Percentiles rank a stretch among this genome's conserved stretches.
Conservation (phyloP, 129 eudicot genomes). For the Erigeron canadensis region DNA sequence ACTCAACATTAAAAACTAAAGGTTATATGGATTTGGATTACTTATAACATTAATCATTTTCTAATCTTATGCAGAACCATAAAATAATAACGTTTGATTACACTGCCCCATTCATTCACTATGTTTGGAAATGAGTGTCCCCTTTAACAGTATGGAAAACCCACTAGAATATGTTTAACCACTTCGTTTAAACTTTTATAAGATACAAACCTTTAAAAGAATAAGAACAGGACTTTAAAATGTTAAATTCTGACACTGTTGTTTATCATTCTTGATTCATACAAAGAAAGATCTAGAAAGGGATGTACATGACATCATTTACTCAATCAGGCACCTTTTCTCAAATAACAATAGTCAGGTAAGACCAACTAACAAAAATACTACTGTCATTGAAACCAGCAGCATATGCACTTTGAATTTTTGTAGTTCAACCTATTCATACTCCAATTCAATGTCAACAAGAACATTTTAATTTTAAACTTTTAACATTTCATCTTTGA, state of each 20-base stretch:
- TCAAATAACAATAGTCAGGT: neutral
- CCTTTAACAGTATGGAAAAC: neutral
- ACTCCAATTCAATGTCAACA: constrained; percentile 13
- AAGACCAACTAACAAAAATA: neutral
- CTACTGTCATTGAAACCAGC: neutral
- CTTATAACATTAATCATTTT: constrained; percentile 1
- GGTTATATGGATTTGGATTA: neutral
- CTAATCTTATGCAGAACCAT: neutral
- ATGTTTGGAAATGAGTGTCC: constrained; percentile 1
- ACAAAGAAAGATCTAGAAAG: neutral
- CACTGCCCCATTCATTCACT: neutral
- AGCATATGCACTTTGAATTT: neutral
- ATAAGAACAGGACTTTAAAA: neutral
- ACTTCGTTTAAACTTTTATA: constrained; percentile 10
- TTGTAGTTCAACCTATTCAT: constrained; percentile 1
- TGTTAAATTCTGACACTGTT: neutral
- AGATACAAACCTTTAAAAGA: neutral
- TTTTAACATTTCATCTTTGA: neutral
- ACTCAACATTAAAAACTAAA: neutral
- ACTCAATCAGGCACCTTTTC: neutral
- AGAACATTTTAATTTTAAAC: neutral
- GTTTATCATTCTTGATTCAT: neutral
- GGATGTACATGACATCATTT: neutral
- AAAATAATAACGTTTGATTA: neutral
- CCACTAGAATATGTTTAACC: neutral